Conservation (phyloP, 768 basidiomycete genomes). For the Tylopilus cervinicoccineus region DNA sequence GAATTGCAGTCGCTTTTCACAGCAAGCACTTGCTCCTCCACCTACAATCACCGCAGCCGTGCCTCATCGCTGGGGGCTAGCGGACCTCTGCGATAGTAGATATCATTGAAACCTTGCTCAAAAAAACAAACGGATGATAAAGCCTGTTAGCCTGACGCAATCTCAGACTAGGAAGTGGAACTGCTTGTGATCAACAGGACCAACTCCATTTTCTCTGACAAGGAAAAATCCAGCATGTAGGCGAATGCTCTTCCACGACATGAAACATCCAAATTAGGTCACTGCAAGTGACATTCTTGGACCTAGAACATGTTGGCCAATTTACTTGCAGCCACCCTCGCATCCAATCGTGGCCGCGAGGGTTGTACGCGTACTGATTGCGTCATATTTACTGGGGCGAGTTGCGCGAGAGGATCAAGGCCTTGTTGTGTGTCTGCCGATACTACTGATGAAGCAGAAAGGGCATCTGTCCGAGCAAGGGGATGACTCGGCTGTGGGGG, state of each 20-base stretch:
- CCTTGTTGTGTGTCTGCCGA: conserved; percentile 24
- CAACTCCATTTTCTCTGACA: conserved; percentile 7
- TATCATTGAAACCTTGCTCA: neutral
- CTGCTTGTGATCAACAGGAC: neutral
- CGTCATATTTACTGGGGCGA: conserved; percentile 61
- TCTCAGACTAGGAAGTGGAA: neutral
- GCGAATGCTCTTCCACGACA: conserved; percentile 4
- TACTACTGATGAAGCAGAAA: conserved; percentile 6
- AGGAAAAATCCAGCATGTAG: conserved; percentile 20
- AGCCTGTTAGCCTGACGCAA: neutral
- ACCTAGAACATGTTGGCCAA: conserved; percentile 81
- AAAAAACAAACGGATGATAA: neutral
- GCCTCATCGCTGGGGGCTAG: neutral
- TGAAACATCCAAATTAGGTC: conserved; percentile 1
- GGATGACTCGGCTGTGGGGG: conserved; percentile 12
- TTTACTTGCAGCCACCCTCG: conserved; percentile 83
- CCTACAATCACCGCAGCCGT: no score
- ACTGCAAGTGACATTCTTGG: neutral
- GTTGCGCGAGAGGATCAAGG: conserved; percentile 63
- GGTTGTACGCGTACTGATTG: conserved; percentile 71
- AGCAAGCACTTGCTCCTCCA: no score
- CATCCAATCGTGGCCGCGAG: conserved; percentile 72
- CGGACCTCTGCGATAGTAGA: neutral
- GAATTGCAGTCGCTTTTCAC: neutral
- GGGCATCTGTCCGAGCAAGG: conserved; percentile 16